Evolutionary conservation across 768 basidiomycete genomes (phyloP).

Genomic region (Leucosporidium yakuticum): DNA sequence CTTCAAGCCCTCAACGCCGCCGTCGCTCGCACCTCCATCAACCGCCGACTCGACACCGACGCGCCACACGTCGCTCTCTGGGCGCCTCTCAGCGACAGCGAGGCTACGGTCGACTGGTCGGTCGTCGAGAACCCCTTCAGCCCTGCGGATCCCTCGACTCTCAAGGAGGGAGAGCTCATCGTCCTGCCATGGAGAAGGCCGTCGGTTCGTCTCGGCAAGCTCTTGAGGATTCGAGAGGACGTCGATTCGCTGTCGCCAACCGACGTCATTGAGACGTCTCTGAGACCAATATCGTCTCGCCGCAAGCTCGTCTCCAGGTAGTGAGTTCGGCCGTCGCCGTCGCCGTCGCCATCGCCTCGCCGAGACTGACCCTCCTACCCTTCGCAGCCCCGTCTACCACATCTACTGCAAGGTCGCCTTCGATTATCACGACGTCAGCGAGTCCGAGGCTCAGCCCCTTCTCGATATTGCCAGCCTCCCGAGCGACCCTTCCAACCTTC

Average conservation of each 20-base stretch:
- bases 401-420: constrained; percentile 4
- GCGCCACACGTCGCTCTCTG: constrained; percentile 58
- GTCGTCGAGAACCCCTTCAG: constrained; percentile 8
- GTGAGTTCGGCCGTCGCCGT: not conserved
- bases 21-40: constrained; percentile 49
- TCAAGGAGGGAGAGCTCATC: constrained; percentile 6
- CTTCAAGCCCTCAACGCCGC: constrained; percentile 63
- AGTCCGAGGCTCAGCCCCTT: not conserved
- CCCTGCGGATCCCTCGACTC: not conserved
- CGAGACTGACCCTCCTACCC: not conserved
- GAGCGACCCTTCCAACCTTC: not conserved
- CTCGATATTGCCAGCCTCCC: not conserved
- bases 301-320: not conserved
- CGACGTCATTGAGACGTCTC: not conserved
- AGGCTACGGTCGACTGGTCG: constrained; percentile 23
- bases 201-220: not conserved
- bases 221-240: constrained; percentile 6
- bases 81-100: constrained; percentile 55
- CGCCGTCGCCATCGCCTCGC: not conserved
- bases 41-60: constrained; percentile 19
- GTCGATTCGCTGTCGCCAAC: constrained; percentile 8
- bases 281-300: not conserved
- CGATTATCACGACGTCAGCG: not conserved
- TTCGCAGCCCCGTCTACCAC: not conserved
- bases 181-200: constrained; percentile 12